Percentiles rank a stretch among this genome's conserved stretches.
Evolutionary conservation across 2,329 filamentous ascomycete genomes (phyloP).

Genomic region (Botrytis deweyae): DNA sequence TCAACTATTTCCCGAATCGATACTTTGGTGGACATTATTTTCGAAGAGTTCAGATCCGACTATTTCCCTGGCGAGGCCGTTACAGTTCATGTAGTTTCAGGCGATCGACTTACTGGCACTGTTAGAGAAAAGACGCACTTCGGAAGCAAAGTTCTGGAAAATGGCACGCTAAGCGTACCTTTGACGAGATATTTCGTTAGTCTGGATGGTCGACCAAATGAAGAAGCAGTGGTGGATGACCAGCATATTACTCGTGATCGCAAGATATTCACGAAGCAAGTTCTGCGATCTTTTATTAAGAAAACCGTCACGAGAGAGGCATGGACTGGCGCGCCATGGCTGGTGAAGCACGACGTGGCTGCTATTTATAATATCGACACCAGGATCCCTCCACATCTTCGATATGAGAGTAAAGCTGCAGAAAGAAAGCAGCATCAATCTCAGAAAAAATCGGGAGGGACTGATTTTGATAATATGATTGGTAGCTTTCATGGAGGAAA

Average conservation of each 20-base stretch:
- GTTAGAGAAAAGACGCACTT: conserved; percentile 86
- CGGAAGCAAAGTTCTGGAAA: conserved; percentile 57
- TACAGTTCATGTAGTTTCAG: conserved; percentile 66
- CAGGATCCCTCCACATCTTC: conserved; percentile 79
- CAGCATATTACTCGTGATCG: conserved; percentile 82
- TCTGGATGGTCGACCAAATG: conserved; percentile 63
- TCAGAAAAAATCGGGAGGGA: conserved; percentile 51
- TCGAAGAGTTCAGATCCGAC: conserved; percentile 79
- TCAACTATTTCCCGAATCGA: conserved; percentile 87
- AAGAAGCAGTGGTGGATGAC: conserved; percentile 78
- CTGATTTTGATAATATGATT: conserved; percentile 40
- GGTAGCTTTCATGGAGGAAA: conserved; percentile 37
- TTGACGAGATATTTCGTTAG: conserved; percentile 80
- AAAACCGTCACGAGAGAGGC: conserved; percentile 88
- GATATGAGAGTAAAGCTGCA: conserved; percentile 74
- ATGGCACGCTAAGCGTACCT: conserved; percentile 68
- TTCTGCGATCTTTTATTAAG: conserved; percentile 90
- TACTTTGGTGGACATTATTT: conserved; percentile 67
- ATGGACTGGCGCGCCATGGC: conserved; percentile 95
- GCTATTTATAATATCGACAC: conserved; percentile 81
- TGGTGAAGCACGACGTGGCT: conserved; percentile 85
- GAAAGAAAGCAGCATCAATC: conserved; percentile 73
- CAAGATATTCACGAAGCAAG: conserved; percentile 91
- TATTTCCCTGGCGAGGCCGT: conserved; percentile 90
- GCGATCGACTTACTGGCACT: conserved; percentile 68